phyloP scores from a whole-genome alignment of 2,329 filamentous ascomycete genomes.

The Cladosporium sp. region DNA sequence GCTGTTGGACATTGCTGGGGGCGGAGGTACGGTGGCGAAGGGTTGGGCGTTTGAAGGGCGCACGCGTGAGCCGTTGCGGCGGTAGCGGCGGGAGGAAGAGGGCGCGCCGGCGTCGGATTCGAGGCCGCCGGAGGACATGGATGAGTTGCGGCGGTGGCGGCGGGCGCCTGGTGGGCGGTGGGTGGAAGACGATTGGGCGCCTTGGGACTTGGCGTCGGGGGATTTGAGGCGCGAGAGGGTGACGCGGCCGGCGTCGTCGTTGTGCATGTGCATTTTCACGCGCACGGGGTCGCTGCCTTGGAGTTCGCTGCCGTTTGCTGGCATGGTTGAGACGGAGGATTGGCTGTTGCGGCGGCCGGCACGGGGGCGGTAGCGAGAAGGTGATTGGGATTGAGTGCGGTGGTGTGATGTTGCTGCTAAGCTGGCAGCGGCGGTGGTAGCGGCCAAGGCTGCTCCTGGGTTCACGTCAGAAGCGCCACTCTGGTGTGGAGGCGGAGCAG shows the following conservation, averaged over 20 bases:
- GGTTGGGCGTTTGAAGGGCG: constrained; percentile 35
- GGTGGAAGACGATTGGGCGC: constrained; percentile 40
- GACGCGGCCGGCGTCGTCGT: constrained; percentile 61
- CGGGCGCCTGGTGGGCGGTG: constrained; percentile 51
- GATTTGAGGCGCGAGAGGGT: constrained; percentile 57
- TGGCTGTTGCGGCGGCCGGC: constrained; percentile 27
- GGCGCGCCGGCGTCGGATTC: constrained; percentile 38
- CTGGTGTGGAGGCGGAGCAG: constrained; percentile 23
- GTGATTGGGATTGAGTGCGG: constrained; percentile 33
- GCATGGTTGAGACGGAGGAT: constrained; percentile 25
- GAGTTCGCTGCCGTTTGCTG: constrained; percentile 8
- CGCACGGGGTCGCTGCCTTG: constrained; percentile 54
- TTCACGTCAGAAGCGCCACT: constrained; percentile 24
- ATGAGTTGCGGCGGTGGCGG: constrained; percentile 36
- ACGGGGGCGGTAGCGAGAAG: constrained; percentile 29
- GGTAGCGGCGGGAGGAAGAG: constrained; percentile 24
- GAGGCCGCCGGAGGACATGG: constrained; percentile 44
- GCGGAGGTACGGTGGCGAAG: constrained; percentile 35
- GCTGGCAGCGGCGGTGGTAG: constrained; percentile 33
- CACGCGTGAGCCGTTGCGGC: constrained; percentile 25
- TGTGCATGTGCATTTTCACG: constrained; percentile 67
- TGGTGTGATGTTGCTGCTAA: constrained; percentile 25
- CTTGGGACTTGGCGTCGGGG: constrained; percentile 64
- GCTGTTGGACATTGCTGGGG: constrained; percentile 35
- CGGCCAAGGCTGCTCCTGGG: constrained; percentile 27